Conservation (phyloP, 352 stramenopile genomes). For the Discostella stelligera region DNA sequence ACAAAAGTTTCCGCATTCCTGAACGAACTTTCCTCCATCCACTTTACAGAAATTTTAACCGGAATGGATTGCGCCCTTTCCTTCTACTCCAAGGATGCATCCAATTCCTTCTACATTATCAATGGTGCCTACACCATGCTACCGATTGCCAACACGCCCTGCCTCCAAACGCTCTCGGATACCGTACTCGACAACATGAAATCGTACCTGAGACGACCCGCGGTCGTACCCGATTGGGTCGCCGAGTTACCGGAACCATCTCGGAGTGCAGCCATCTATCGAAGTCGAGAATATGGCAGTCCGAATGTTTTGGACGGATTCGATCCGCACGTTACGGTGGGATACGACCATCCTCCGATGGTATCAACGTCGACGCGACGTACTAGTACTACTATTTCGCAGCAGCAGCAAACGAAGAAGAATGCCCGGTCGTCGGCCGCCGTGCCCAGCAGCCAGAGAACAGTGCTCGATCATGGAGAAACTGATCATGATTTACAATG, state of each 20-base stretch:
- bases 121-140: constrained; percentile 47
- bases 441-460: neutral
- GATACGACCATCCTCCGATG: constrained; percentile 33
- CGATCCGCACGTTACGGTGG: constrained; percentile 48
- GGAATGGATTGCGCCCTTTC: neutral
- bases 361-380: neutral
- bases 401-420: no score
- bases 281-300: constrained; percentile 35
- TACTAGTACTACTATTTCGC: no score
- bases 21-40: constrained; percentile 21
- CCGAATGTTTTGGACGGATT: constrained; percentile 48
- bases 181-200: constrained; percentile 10
- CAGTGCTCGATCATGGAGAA: neutral
- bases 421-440: neutral
- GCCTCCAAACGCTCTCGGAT: constrained; percentile 39
- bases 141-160: constrained; percentile 19
- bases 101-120: constrained; percentile 20
- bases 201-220: constrained; percentile 25
- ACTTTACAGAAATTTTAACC: constrained; percentile 20
- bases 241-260: constrained; percentile 22
- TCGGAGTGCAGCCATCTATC: constrained; percentile 21
- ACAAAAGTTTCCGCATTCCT: constrained; percentile 43
- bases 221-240: constrained; percentile 36
- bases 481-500: constrained; percentile 1
- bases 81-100: neutral